phyloP scores from a whole-genome alignment of 306 rosid genomes.

The Fragaria vesca region DNA sequence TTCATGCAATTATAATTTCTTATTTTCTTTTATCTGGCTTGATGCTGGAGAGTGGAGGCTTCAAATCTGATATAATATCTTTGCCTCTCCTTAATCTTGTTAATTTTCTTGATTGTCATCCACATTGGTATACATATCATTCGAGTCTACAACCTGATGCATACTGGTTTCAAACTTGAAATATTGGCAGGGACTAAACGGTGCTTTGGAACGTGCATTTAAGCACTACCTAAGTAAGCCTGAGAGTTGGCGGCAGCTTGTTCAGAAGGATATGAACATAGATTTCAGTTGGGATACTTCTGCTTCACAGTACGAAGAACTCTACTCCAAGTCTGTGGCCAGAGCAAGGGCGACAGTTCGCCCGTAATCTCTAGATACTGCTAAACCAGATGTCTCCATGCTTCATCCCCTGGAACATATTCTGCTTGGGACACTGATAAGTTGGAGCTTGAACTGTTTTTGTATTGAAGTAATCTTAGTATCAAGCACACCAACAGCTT shows the following conservation, averaged over 20 bases:
- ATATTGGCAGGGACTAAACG: slow-evolving; percentile 52
- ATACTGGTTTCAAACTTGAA: slow-evolving; percentile 5
- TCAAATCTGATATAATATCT: neutral
- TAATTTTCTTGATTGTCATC: neutral
- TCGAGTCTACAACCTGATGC: neutral
- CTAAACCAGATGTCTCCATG: slow-evolving; percentile 12
- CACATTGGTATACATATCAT: neutral
- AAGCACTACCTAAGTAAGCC: slow-evolving; percentile 50
- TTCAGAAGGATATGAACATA: slow-evolving; percentile 72
- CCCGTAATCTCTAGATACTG: slow-evolving; percentile 20
- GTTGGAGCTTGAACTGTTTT: slow-evolving; percentile 21
- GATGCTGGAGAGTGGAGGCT: neutral
- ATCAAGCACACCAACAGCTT: slow-evolving; percentile 20
- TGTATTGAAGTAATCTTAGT: slow-evolving; percentile 1
- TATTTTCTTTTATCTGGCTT: neutral
- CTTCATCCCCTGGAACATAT: neutral
- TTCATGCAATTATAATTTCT: neutral
- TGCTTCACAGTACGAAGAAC: slow-evolving; percentile 83
- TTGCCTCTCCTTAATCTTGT: slow-evolving; percentile 12
- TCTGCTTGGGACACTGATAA: neutral
- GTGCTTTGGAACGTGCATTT: slow-evolving; percentile 71
- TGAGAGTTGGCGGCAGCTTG: slow-evolving; percentile 68
- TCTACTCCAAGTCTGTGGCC: slow-evolving; percentile 58
- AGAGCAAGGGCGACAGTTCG: slow-evolving; percentile 58
- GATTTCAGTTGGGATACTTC: slow-evolving; percentile 97